Base-by-base conservation (phyloP, 2,329 filamentous ascomycete genomes). In the Colletotrichum magnum region DNA sequence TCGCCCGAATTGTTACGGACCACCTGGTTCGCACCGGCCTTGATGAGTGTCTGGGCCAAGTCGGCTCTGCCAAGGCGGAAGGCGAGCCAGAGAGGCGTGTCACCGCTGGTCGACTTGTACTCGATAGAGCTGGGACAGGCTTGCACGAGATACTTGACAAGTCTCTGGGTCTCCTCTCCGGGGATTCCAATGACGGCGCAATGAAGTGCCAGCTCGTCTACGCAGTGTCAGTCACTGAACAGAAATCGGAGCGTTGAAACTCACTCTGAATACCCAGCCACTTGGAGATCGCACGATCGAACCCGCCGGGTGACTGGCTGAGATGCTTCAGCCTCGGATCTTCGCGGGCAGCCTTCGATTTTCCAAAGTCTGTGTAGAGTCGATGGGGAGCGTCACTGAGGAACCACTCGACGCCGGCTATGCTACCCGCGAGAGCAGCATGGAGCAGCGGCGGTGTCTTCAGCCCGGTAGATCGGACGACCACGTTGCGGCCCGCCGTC, bases 391-490 rank as follows among this genome's bases (percentile, higher is more conserved):
- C 87, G 70, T 93, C 92, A 66, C 92, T 90, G 64, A 94, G 79
- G 77, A 95, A 93, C 89, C 93, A 97, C 75, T 96, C 90, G 0
- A 94, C 88, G 18, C 87, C 86, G 47, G 91, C 87, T n/a, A 95
- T 77, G 21, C 84, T 91, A 3, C 89, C 89, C 2, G 74, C 73
- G 9, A 80, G 74, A 13, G 88, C 90, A 52, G 90, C 89, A 69
- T 86, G 80, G 1, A 93, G 83, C 9, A 93, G 79, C 3, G 91
- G 92, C 2, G 90, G 87, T 0, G 81, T 83, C 41, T 82, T 81
- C 58, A 81, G 76, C 10, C 84, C 86, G 0, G 77, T 79, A 4
- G 79, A 74, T 48, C 76, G 80, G 13, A 76, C 74, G 5, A 83
- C 79, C 41, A 83, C 77, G 36, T 82, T 81, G 13, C 88, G 86